Evolutionary conservation across 345 rosid genomes (phyloP), one percentile per base, ranked within the genome.

Genomic region (Xanthoceras sorbifolium): DNA sequence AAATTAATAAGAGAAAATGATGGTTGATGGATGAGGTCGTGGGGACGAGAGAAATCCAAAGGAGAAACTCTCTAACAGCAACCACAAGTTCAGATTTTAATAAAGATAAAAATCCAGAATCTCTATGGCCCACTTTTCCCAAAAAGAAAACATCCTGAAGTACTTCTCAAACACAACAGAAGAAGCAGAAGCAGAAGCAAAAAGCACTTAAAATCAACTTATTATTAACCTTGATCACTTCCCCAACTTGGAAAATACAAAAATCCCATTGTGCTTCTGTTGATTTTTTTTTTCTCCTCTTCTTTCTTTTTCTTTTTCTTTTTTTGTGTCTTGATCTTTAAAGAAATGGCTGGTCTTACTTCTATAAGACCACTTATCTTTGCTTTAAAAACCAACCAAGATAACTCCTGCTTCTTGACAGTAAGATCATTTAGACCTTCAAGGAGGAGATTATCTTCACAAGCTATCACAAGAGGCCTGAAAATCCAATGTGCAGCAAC

Each of bases 401-500:
- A 73, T 31, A 48, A 50, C 61, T 60, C 77, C 1, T 31, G 81
- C 50, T 75, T 71, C 80, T 66, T 32, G 2, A 65, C 42, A 5
- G 59, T 80, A 8, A 70, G 85, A 75, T 69, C 84, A 12, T 23
- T 62, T 32, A 61, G 82, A 34, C 64, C 64, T 72, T 69, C 78
- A 9, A 65, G 63, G 40, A 71, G 63, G 48, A 83, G 83, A 63
- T 67, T 75, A 20, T 38, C 77, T 5, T 64, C 76, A 9, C 74
- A 48, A 14, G 26, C 77, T 17, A 42, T 64, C 59, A n/a, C 86
- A 1, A 64, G 84, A 14, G 67, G 85, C 15, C 73, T 91, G 17
- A 87, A 52, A 67, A 85, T 91, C 82, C 79, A 71, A 67, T 70
- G 85, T 76, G 88, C 97, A 61, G 90, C 98, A 55, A 91, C 97